Percentiles rank a stretch among this genome's conserved stretches.
Conservation (phyloP, 1,284 basidiomycete species). For the Austroboletus rostrupii region DNA sequence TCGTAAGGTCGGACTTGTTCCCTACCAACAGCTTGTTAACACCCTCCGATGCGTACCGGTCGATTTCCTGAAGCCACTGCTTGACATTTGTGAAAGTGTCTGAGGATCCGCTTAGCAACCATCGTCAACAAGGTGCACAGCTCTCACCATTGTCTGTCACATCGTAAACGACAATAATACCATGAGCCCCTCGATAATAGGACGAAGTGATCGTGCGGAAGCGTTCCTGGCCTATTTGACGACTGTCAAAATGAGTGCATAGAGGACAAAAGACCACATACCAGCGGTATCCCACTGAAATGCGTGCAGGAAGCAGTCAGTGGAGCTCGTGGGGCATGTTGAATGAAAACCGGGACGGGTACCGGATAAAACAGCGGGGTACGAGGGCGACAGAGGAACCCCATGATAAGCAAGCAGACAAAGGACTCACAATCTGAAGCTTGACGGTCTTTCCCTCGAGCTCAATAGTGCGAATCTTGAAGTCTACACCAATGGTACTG, state of each 20-base stretch:
- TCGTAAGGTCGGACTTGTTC: conserved; percentile 96
- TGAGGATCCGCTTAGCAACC: conserved; percentile 29
- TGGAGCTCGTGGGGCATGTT: background rate
- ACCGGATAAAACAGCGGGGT: background rate
- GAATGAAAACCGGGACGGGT: background rate
- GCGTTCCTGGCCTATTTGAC: conserved; percentile 77
- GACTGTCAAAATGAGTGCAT: background rate
- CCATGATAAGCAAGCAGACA: conserved; percentile 3
- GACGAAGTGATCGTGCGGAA: conserved; percentile 98
- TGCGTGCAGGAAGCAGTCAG: conserved; percentile 15
- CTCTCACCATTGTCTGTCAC: conserved; percentile 91
- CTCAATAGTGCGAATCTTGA: conserved; percentile 99
- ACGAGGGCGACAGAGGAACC: background rate
- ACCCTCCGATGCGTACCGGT: conserved; percentile 97
- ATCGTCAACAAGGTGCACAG: background rate
- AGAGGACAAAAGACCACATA: conserved; percentile 21
- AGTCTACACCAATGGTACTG: conserved; percentile 98
- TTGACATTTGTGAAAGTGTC: conserved; percentile 99
- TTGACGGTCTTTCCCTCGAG: conserved; percentile 99
- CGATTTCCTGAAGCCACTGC: conserved; percentile 99
- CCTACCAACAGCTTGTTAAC: conserved; percentile 98
- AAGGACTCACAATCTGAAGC: conserved; percentile 89
- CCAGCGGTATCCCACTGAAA: conserved; percentile 91
- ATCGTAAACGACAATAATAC: conserved; percentile 99
- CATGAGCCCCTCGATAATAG: conserved; percentile 95